Evolutionary conservation across 148 eudicot genomes (phyloP), one percentile per base, ranked within the genome.

Genomic region (Rheum nobile): DNA sequence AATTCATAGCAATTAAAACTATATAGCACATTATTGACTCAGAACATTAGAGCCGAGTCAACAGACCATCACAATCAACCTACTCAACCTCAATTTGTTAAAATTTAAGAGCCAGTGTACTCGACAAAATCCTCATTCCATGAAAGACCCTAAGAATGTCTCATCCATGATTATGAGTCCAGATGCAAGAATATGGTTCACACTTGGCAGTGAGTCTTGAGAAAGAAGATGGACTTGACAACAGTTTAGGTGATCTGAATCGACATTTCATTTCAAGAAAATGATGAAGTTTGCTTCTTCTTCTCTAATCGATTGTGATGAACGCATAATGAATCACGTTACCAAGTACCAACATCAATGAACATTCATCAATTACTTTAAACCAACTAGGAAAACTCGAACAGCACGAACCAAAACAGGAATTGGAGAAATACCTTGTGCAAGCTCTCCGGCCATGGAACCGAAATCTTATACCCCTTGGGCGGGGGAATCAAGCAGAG

Each of bases 371-470:
- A 17, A 50, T 50, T 22, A 17, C 24, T 8, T 50, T 8, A 50
- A 50, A 50, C 19, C 55, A 50, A 63, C 17, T 63, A 63, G 10
- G 26, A 57, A 28, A 61, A 24, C 31, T 24, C 32, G 5, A 19
- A 10, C 6, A 61, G 29, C 67, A 61, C 4, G 4, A 61, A 61
- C 29, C 32, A 61, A 61, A 61, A 2, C 2, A 35, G 37, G 4
- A 57, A 57, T 1, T 57, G 9, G 65, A 24, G 48, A 57, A 57
- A 17, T 59, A 86, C 97, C 98, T 93, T 93, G 46, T 89, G 90
- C 87, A 93, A 83, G 75, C 97, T 91, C 39, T 86, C 81, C 22
- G 95, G 98, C 98, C 98, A 93, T 48, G 80, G 88, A 22, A 93
- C 97, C 19, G 97, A 80, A 31, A 91, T 78, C 39, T 79, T 80